phyloP scores from a whole-genome alignment of 108 stramenopile species.

The Cyclotella sp. region DNA sequence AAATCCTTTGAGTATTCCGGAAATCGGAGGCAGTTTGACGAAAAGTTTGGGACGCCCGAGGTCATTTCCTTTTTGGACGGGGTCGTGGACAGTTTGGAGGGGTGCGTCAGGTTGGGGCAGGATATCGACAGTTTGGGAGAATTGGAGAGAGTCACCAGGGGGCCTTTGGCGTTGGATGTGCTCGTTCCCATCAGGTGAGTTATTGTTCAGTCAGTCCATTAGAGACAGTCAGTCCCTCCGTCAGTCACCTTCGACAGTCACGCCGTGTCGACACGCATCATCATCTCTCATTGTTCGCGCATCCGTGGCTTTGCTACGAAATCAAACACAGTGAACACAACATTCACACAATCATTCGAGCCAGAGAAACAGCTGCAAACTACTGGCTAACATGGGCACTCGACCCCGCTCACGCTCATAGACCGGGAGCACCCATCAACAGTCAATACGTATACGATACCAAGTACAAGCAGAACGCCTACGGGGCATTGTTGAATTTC shows the following conservation, averaged over 20 bases:
- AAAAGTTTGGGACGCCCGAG: conserved; percentile 72
- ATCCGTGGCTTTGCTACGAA: neutral
- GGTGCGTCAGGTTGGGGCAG: conserved; percentile 42
- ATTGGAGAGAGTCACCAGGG: conserved; percentile 67
- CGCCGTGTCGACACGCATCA: neutral
- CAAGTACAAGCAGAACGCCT: conserved; percentile 76
- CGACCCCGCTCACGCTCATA: conserved; percentile 61
- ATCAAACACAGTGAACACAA: conserved; percentile 49
- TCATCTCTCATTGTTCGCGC: neutral
- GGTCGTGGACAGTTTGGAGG: conserved; percentile 51
- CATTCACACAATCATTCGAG: conserved; percentile 56
- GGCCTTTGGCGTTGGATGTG: conserved; percentile 61
- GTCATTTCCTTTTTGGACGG: conserved; percentile 51
- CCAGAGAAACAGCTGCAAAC: conserved; percentile 65
- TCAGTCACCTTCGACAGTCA: too few relatives aligned
- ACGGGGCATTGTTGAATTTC: conserved; percentile 63
- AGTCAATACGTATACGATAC: conserved; percentile 84
- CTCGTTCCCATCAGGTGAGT: conserved; percentile 65
- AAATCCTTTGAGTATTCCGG: conserved; percentile 81
- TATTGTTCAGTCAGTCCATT: too few relatives aligned
- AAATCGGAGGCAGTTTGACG: conserved; percentile 65
- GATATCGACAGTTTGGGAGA: conserved; percentile 40
- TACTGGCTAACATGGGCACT: conserved; percentile 73
- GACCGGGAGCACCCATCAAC: conserved; percentile 82
- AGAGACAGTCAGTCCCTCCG: too few relatives aligned